Evolutionary conservation across 352 stramenopile species (phyloP).

Genomic region (Globisporangium cylindrosporum): DNA sequence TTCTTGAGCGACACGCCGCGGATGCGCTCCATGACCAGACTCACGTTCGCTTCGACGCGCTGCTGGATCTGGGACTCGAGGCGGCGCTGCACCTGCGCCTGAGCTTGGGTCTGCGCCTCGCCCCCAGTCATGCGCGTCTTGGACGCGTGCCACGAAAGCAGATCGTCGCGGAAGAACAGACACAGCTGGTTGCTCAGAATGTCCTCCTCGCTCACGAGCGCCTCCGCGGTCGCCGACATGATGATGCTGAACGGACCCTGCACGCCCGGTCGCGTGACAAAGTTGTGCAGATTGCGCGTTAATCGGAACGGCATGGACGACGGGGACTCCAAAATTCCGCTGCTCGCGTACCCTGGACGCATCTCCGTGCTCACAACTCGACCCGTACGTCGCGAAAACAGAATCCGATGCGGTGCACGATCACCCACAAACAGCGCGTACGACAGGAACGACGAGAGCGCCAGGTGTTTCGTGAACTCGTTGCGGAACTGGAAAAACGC

Average conservation of each 20-base stretch:
- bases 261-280: conserved; percentile 81
- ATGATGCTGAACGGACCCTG: conserved; percentile 84
- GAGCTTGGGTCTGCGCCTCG: conserved; percentile 22
- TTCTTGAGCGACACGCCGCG: conserved; percentile 78
- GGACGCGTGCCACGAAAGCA: conserved; percentile 85
- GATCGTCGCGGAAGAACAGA: conserved; percentile 87
- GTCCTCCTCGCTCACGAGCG: conserved; percentile 80
- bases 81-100: conserved; percentile 43
- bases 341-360: conserved; percentile 80
- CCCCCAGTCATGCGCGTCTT: conserved; percentile 62
- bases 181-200: conserved; percentile 85
- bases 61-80: conserved; percentile 81
- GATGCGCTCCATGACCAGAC: conserved; percentile 77
- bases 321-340: conserved; percentile 72
- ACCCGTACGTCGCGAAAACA: conserved; percentile 79
- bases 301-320: conserved; percentile 88
- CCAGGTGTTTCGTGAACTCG: conserved; percentile 86
- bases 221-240: conserved; percentile 80
- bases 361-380: conserved; percentile 83
- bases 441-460: conserved; percentile 82
- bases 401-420: conserved; percentile 75
- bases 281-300: conserved; percentile 87
- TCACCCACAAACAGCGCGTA: conserved; percentile 86
- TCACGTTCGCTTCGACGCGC: conserved; percentile 84
- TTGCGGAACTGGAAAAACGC: conserved; percentile 85